Conservation (phyloP, 345 rosid species). For the Psidium guajava region DNA sequence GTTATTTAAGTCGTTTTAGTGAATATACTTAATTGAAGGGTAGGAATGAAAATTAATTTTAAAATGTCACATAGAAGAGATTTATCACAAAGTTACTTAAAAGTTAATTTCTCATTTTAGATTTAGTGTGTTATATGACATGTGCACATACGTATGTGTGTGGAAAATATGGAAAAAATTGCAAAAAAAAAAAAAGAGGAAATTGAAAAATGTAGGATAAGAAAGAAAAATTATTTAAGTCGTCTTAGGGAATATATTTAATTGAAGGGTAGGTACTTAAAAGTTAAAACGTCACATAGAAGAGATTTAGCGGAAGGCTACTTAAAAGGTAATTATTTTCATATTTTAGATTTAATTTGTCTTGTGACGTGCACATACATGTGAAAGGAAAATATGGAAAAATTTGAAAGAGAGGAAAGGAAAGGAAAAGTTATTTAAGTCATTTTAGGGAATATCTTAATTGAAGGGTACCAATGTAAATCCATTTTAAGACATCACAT, state of each 20-base stretch:
- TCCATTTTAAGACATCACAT: background rate
- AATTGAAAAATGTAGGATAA: background rate
- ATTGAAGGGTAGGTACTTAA: background rate
- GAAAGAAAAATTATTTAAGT: background rate
- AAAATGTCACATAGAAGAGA: background rate
- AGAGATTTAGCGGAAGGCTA: no score
- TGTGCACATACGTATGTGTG: no score
- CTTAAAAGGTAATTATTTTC: no score
- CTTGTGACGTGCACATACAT: no score
- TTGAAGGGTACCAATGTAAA: background rate
- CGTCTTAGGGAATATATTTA: background rate
- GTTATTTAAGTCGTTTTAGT: no score
- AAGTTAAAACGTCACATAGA: background rate
- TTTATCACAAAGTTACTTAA: background rate
- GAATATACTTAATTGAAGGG: no score
- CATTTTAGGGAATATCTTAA: background rate
- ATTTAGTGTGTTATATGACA: background rate
- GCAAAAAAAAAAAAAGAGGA: no score
- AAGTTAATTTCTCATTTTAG: background rate
- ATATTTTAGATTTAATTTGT: no score
- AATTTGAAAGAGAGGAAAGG: background rate
- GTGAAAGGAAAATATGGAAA: background rate
- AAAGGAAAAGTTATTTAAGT: background rate
- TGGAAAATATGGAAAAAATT: no score
- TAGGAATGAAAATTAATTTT: no score